A percentile compares a stretch with the other conserved stretches of the same genome.
Conservation (phyloP, 225 moss, liverwort and hornwort genomes). For the Sphagnum contortum region DNA sequence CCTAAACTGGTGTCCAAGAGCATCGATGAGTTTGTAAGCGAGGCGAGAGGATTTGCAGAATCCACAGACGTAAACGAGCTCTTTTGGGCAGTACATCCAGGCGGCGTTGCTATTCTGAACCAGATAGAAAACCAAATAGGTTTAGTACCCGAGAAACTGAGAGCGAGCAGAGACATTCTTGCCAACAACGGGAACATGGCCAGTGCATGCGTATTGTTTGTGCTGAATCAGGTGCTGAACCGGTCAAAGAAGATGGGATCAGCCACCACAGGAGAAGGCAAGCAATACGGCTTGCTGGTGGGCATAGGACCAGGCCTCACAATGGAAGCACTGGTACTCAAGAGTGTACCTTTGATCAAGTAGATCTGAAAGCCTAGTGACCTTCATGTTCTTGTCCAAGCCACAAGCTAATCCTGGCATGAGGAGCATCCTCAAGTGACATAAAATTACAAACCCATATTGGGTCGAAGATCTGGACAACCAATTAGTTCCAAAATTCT, state of each 20-base stretch:
- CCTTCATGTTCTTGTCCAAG: too few relatives aligned
- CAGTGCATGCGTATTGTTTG: conserved; percentile 18
- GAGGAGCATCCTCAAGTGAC: too few relatives aligned
- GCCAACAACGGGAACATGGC: conserved; percentile 18
- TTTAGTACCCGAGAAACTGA: conserved; percentile 6
- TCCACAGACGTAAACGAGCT: conserved; percentile 9
- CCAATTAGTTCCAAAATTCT: too few relatives aligned
- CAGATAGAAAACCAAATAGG: conserved; percentile 12
- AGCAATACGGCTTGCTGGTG: conserved; percentile 13
- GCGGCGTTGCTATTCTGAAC: conserved; percentile 13
- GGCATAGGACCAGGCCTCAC: conserved; percentile 21
- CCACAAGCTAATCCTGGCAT: too few relatives aligned
- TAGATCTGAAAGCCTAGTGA: too few relatives aligned
- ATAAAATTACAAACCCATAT: too few relatives aligned
- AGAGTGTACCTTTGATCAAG: too few relatives aligned
- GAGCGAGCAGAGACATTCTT: conserved; percentile 8
- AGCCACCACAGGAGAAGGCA: conserved; percentile 8
- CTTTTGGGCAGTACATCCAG: conserved; percentile 21
- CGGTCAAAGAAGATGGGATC: conserved; percentile 3
- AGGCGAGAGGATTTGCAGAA: conserved; percentile 7
- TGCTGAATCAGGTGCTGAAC: conserved; percentile 11
- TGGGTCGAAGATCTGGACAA: too few relatives aligned
- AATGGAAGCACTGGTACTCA: conserved; percentile 10
- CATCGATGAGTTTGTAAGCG: conserved; percentile 12
- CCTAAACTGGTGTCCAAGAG: conserved; percentile 21